Evolutionary conservation across 2,329 filamentous ascomycete genomes (phyloP).

Genomic region (Paraphaeosphaeria sporulosa): DNA sequence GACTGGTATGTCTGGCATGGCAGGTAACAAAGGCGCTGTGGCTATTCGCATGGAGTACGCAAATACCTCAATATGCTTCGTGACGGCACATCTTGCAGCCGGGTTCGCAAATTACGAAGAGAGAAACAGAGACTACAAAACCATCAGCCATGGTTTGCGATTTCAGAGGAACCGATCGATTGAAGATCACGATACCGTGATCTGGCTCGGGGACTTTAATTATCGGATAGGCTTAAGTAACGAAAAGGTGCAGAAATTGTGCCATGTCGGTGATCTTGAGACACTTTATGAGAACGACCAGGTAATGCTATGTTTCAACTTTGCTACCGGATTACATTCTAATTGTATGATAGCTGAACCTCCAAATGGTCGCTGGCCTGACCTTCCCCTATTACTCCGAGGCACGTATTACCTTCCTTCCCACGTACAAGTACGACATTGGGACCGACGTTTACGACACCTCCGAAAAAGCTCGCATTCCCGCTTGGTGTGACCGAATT

Average conservation of each 20-base stretch:
- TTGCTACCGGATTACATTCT: slow-evolving; percentile 23
- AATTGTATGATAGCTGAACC: slow-evolving; percentile 70
- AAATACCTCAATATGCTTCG: slow-evolving; percentile 90
- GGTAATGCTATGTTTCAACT: slow-evolving; percentile 52
- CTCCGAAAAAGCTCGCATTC: slow-evolving; percentile 93
- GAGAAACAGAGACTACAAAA: slow-evolving; percentile 89
- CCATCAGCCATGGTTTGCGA: slow-evolving; percentile 83
- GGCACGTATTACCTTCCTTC: slow-evolving; percentile 83
- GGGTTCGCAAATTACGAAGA: slow-evolving; percentile 98
- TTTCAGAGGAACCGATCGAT: slow-evolving; percentile 93
- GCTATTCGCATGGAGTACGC: slow-evolving; percentile 95
- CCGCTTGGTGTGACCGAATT: slow-evolving; percentile 96
- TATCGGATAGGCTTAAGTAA: slow-evolving; percentile 89
- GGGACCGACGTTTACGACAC: slow-evolving; percentile 90
- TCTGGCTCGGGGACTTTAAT: slow-evolving; percentile 97
- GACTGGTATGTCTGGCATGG: slow-evolving; percentile 93
- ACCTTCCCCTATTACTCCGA: slow-evolving; percentile 94
- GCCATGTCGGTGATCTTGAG: slow-evolving; percentile 76
- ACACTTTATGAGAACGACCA: slow-evolving; percentile 91
- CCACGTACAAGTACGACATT: slow-evolving; percentile 95
- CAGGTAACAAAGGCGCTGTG: slow-evolving; percentile 96
- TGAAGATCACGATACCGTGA: slow-evolving; percentile 87
- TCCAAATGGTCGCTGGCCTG: slow-evolving; percentile 93
- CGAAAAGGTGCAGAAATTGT: slow-evolving; percentile 77
- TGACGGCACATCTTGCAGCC: slow-evolving; percentile 94